Evolutionary conservation across 176 grass and related monocot genomes (phyloP), one percentile per base, ranked within the genome.

Genomic region (Elaeis guineensis): DNA sequence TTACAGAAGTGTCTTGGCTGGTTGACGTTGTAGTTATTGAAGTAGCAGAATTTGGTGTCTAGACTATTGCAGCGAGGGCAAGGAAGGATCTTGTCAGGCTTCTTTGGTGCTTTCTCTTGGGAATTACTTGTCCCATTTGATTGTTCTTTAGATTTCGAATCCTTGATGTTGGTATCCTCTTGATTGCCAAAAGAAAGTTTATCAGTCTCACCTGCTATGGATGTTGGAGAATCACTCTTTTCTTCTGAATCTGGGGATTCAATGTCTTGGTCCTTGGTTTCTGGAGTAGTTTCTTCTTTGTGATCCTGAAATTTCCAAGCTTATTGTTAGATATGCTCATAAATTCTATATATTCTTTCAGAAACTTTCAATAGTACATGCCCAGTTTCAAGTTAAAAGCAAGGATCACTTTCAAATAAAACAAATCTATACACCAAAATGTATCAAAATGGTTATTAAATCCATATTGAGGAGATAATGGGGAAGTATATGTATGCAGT

Each of bases 21-120:
- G 48, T 58, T 84, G 11, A 89, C 73, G 55, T 85, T 89, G 81
- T 89, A 81, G 62, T 89, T 89, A 51, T 89, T 89, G 66, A 85
- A 89, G 66, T 89, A 89, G 53, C 86, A 89, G 53, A 89, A 89
- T 21, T 85, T 89, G 30, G 86, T 89, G 51, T 89, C 86, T 73
- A 76, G 81, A 73, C 86, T 89, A 24, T 70, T 85, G 77, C 86
- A 89, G 21, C 86, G 77, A 39, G 86, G 86, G 76, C 86, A 89
- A 20, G 77, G 74, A 39, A 89, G 65, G 35, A 44, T 44, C 35
- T 44, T 44, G 35, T 44, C 35, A 0, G 35, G 35, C 35, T 12
- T 44, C 35, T 44, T 44, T 14, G 35, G 35, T 12, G 11, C 9
- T 12, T 44, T 44, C 35, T 44, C 35, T 44, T 44, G 35, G 4